Base-by-base conservation (phyloP, 768 basidiomycete genomes). In the Dendrothele bispora region DNA sequence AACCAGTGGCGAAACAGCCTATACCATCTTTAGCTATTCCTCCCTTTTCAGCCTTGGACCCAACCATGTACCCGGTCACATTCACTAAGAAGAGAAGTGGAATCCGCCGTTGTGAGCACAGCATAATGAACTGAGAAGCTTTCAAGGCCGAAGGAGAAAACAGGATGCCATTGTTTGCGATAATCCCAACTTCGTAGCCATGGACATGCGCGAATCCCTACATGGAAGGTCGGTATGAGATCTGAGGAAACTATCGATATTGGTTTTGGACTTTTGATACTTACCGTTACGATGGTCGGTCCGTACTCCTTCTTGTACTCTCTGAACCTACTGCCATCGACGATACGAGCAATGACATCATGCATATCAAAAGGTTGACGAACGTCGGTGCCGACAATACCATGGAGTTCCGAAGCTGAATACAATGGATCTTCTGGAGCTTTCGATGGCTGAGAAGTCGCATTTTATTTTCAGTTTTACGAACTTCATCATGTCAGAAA, bases 241-340 rank as follows among this genome's bases (percentile, higher is more conserved):
- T 8, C n/a, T n/a, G n/a, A n/a, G n/a, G n/a, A n/a, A n/a, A n/a
- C n/a, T n/a, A 22, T 20, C 35, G 29, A 29, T 27, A 17, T 28
- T 38, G 27, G 26, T 17, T 10, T 22, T 32, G 30, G 43, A 41
- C 34, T 53, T 37, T 41, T 27, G 10, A 30, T 25, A 65, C 76
- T 48, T 57, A 91, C 92, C 6, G 94, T 97, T 42, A 95, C 78
- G 53, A 98, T 85, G 0, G 93, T 95, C 22, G 86, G 68, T 6
- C 93, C 94, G 59, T 95, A 98, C 61, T 95, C 95, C 61, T 87
- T 88, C 78, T 98, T 98, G 75, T 95, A 98, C 64, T 98, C 94
- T 51, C 91, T 77, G 61, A 98, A 95, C 37, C 81, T 79, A 59
- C 90, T 93, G 2, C 94, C 92, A 54, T 98, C 94, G 7, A 94